These are phyloP conservation scores for Heritiera littoralis DNA, from an alignment of 345 rosid genomes.

Conservation along the genomic window DNA sequence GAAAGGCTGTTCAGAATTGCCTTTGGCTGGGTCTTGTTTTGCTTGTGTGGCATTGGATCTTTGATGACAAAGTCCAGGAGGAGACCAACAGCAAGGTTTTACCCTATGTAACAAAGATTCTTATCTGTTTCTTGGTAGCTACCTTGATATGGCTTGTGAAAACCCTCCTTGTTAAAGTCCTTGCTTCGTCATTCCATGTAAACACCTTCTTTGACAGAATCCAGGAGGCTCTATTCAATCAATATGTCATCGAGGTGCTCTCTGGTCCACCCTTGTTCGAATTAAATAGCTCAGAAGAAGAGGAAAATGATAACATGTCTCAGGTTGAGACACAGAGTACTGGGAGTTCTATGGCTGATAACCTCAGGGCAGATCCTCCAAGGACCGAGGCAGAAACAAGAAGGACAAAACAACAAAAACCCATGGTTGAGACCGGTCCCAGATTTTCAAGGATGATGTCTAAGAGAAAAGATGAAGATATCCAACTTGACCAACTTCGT, in stretches of 20 bases:
- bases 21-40: slow-evolving; percentile 45
- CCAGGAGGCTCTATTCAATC: slow-evolving; percentile 51
- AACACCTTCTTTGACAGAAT: slow-evolving; percentile 54
- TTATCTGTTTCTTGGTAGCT: slow-evolving; percentile 43
- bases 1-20: slow-evolving; percentile 43
- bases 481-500: slow-evolving; percentile 37
- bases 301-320: background rate
- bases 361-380: slow-evolving; percentile 26
- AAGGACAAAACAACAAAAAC: slow-evolving; percentile 2
- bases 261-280: slow-evolving; percentile 36
- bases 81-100: slow-evolving; percentile 36
- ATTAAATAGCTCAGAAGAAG: slow-evolving; percentile 3
- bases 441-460: slow-evolving; percentile 17
- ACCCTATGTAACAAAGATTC: slow-evolving; percentile 42
- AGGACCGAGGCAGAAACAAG: background rate
- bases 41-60: slow-evolving; percentile 40
- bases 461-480: slow-evolving; percentile 27
- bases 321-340: background rate
- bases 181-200: slow-evolving; percentile 51
- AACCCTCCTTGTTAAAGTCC: slow-evolving; percentile 49
- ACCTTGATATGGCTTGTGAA: slow-evolving; percentile 50
- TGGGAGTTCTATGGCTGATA: background rate
- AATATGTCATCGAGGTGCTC: slow-evolving; percentile 44
- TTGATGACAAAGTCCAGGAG: slow-evolving; percentile 32
- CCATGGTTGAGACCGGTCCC: slow-evolving; percentile 21